Percentiles rank a stretch among this genome's conserved stretches.
Evolutionary conservation across 352 stramenopile genomes (phyloP).

Genomic region (Pythium diclinum): DNA sequence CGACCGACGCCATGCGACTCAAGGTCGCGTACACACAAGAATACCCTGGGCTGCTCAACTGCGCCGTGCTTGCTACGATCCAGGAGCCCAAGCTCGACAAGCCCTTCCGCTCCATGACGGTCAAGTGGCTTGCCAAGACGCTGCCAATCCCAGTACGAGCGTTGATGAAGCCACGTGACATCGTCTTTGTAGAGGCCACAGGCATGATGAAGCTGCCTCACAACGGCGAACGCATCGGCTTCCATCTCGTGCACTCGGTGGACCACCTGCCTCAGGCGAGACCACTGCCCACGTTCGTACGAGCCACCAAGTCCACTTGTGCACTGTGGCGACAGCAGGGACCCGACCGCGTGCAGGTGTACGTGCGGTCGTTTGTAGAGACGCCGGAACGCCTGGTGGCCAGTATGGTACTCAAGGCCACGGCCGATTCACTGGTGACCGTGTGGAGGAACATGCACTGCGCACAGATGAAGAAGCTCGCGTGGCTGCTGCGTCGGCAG

Average conservation of each 20-base stretch:
- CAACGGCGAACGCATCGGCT: conserved; percentile 48
- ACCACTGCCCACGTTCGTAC: conserved; percentile 24
- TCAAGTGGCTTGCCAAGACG: conserved; percentile 28
- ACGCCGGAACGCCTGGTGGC: conserved; percentile 14
- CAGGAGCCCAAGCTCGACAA: conserved; percentile 37
- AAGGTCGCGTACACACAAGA: conserved; percentile 36
- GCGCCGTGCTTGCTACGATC: conserved; percentile 45
- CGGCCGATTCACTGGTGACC: conserved; percentile 21
- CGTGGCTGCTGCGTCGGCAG: conserved; percentile 17
- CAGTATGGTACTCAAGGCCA: conserved; percentile 4
- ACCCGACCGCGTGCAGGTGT: conserved; percentile 19
- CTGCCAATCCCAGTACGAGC: conserved; percentile 28
- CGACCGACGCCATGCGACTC: conserved; percentile 26
- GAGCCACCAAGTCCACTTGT: conserved; percentile 35
- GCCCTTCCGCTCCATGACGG: conserved; percentile 39
- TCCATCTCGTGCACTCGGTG: conserved; percentile 57
- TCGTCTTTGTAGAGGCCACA: conserved; percentile 56
- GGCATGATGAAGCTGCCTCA: conserved; percentile 28
- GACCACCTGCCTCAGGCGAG: conserved; percentile 15
- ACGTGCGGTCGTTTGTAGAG: conserved; percentile 19
- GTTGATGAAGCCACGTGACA: conserved; percentile 47
- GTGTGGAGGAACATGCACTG: conserved; percentile 28
- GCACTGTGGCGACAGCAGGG: conserved; percentile 37
- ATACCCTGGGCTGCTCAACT: conserved; percentile 29
- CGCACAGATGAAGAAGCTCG: conserved; percentile 29